Evolutionary conservation across 2,329 filamentous ascomycete genomes (phyloP).

Genomic region (Sphaceloma murrayae): DNA sequence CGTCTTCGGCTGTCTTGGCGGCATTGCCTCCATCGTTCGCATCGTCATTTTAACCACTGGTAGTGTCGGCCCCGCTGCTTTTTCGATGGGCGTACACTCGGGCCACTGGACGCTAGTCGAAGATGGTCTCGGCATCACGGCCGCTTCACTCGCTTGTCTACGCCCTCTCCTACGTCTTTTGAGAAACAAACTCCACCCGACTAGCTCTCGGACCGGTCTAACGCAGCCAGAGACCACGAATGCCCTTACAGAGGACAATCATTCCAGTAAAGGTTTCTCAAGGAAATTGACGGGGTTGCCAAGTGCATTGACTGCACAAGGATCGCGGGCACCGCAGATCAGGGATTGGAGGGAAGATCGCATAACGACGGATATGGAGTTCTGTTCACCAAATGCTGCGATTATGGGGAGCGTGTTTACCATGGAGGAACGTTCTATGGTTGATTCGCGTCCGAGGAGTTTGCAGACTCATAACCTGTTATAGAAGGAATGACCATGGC

Average conservation of each 20-base stretch:
- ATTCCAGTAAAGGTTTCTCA: neutral
- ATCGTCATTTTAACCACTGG: neutral
- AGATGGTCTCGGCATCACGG: slow-evolving; percentile 29
- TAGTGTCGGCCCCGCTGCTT: slow-evolving; percentile 22
- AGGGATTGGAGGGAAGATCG: slow-evolving; percentile 6
- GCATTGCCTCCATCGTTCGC: slow-evolving; percentile 10
- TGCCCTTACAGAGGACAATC: neutral
- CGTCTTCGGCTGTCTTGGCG: slow-evolving; percentile 1
- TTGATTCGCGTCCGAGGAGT: neutral
- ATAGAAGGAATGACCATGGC: neutral
- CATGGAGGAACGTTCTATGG: neutral
- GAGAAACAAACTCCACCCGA: neutral
- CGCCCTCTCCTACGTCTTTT: slow-evolving; percentile 26
- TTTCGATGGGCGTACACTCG: slow-evolving; percentile 21
- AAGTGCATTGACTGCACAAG: slow-evolving; percentile 5
- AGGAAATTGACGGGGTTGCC: slow-evolving; percentile 3
- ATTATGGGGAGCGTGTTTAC: slow-evolving; percentile 3
- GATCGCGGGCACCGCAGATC: neutral
- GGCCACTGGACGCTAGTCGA: slow-evolving; percentile 29
- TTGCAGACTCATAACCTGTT: slow-evolving; percentile 11
- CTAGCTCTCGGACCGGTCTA: neutral
- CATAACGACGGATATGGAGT: slow-evolving; percentile 2
- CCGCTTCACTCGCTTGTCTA: slow-evolving; percentile 27
- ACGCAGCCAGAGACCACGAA: neutral
- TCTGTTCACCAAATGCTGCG: slow-evolving; percentile 4